A percentile compares a stretch with the other conserved stretches of the same genome.
Conservation (phyloP, 1,139 yeast genomes). For the Barnettozyma hawaiiensis region DNA sequence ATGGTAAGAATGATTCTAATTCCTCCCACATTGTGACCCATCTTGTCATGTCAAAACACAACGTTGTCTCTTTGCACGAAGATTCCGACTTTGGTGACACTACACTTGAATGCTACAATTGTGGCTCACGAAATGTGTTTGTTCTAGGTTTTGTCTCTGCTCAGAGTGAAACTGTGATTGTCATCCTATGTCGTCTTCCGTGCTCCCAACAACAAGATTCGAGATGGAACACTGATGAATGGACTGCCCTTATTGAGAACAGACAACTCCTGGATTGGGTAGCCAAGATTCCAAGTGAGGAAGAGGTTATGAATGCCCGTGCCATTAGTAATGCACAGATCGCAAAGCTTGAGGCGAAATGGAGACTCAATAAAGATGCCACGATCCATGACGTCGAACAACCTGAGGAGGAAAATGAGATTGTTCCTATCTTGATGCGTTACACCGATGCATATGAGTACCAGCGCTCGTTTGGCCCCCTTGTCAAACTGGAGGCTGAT, state of each 20-base stretch:
- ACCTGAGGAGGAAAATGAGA: slow-evolving; percentile 50
- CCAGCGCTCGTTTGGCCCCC: slow-evolving; percentile 80
- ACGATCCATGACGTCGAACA: slow-evolving; percentile 55
- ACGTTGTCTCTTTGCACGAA: slow-evolving; percentile 66
- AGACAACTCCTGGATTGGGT: slow-evolving; percentile 80
- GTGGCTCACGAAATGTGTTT: slow-evolving; percentile 80
- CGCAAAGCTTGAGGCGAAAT: slow-evolving; percentile 67
- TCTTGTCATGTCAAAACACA: slow-evolving; percentile 75
- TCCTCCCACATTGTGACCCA: slow-evolving; percentile 86
- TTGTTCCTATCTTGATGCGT: slow-evolving; percentile 68
- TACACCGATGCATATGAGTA: slow-evolving; percentile 83
- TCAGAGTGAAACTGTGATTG: slow-evolving; percentile 81
- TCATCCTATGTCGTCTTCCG: slow-evolving; percentile 81
- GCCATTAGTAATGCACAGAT: slow-evolving; percentile 62
- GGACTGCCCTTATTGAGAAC: slow-evolving; percentile 85
- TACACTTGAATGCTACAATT: slow-evolving; percentile 81
- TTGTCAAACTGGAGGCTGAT: slow-evolving; percentile 77
- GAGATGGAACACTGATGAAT: slow-evolving; percentile 83
- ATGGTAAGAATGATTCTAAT: slow-evolving; percentile 54
- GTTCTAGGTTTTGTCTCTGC: slow-evolving; percentile 86
- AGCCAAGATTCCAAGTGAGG: slow-evolving; percentile 63
- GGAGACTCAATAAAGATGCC: slow-evolving; percentile 71
- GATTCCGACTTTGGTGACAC: slow-evolving; percentile 84
- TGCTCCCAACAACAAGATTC: slow-evolving; percentile 73
- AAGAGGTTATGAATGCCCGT: slow-evolving; percentile 50